Evolutionary conservation across 805 yeast species (phyloP), one percentile per base, ranked within the genome.

Genomic region (Lipomyces chichibuensis): DNA sequence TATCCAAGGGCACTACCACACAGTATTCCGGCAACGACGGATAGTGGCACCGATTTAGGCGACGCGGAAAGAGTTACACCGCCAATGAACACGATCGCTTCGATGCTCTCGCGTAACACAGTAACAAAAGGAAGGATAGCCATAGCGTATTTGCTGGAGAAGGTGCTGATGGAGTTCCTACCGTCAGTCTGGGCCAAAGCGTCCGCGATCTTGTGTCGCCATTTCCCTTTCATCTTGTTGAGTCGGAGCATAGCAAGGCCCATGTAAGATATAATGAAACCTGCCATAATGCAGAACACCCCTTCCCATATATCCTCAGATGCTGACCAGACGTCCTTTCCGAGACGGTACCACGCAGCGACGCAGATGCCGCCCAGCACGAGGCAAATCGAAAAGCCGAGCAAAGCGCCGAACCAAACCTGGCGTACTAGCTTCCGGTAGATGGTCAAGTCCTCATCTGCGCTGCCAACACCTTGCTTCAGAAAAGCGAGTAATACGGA

Each of bases 281-380:
- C 86, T 2, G 98, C 99, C 78, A 94, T 87, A 72, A 94, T 81
- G 80, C 96, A 91, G 77, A 94, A 92, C 66, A 91, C 83, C 82
- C 98, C 98, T 84, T 94, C 99, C 98, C 98, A 94, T 65, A 94
- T 79, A 78, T 94, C 98, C 78, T 94, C 99, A 23, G 97, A 87
- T 11, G 78, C 77, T 60, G 94, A 83, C 90, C 97, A 94, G 71
- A 94, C 85, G 84, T 94, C 96, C 63, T 85, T 85, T 71, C 89
- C 88, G 60, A 90, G 83, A 49, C 90, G 80, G 78, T 94, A 94
- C 82, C 91, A 94, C 29, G 92, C 92, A 79, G 97, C 99, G 77
- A 94, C 93, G 80, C 94, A 93, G 65, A 92, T 97, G 80, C 90
- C 89, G 78, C 99, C 99, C 70, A 94, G 82, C 63, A 86, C 83